These are phyloP conservation scores for Globisporangium rhizosaccharum DNA, from an alignment of 352 stramenopile species.

Conservation along the genomic window DNA sequence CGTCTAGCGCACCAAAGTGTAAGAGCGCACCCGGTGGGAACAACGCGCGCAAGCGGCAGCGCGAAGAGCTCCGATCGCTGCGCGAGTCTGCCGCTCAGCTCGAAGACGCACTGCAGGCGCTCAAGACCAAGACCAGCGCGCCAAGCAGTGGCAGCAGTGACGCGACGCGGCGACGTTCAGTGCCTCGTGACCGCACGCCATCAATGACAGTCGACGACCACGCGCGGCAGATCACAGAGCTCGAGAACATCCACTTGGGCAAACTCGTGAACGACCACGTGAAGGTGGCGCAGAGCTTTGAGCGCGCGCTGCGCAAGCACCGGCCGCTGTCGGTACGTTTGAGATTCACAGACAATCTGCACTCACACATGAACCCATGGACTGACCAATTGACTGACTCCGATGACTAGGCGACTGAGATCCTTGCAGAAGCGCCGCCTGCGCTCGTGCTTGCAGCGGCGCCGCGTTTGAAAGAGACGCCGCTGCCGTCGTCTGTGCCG, in stretches of 20 bases:
- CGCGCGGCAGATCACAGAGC: slow-evolving; percentile 1
- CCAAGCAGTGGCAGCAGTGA: neutral
- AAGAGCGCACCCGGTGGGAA: slow-evolving; percentile 7
- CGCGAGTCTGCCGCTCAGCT: neutral
- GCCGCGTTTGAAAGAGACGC: neutral
- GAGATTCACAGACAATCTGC: neutral
- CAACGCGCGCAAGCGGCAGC: slow-evolving; percentile 9
- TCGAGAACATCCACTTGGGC: slow-evolving; percentile 18
- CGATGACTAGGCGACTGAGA: neutral
- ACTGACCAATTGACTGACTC: neutral
- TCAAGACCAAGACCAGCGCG: neutral
- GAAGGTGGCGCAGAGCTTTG: slow-evolving; percentile 17
- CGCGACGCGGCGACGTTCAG: neutral
- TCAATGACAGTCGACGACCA: neutral
- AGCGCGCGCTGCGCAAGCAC: slow-evolving; percentile 18
- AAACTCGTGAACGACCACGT: slow-evolving; percentile 26
- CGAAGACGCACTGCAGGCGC: slow-evolving; percentile 2
- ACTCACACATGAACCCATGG: neutral
- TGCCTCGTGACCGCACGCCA: neutral
- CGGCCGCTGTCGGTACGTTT: slow-evolving; percentile 13
- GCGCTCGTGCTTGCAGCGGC: neutral
- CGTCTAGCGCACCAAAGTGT: neutral
- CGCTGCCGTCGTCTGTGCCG: neutral
- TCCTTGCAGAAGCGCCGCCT: neutral
- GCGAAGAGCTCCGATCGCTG: slow-evolving; percentile 5